Evolutionary conservation across 78 protist species (phyloP), one percentile per base, ranked within the genome.

Genomic region (Mantamonas sphyraenae): DNA sequence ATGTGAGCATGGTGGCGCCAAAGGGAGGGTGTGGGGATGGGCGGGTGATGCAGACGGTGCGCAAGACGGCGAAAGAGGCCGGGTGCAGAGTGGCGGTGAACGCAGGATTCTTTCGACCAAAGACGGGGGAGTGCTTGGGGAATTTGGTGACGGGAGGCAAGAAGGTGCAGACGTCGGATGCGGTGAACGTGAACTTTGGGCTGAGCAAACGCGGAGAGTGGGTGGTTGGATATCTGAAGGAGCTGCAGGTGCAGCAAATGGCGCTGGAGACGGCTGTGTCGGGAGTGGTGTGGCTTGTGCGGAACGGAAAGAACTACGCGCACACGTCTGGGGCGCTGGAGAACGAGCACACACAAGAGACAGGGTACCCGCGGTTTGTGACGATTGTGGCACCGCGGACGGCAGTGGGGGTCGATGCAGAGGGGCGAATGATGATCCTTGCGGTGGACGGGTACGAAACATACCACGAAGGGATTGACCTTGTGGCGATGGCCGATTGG

Each of bases 41-140:
- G n/a, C n/a, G n/a, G n/a, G n/a, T n/a, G n/a, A n/a, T n/a, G n/a
- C n/a, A n/a, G n/a, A n/a, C n/a, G n/a, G n/a, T n/a, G n/a, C n/a
- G n/a, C n/a, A n/a, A n/a, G n/a, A n/a, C n/a, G n/a, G n/a, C n/a
- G 5, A 33, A 28, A 4, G 4, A 12, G 28, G 50, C 34, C n/a
- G 57, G 30, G 39, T 76, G 80, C 30, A 17, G 22, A 7, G 51
- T 42, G 19, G 80, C 72, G 24, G 57, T 64, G 31, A 76, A 76
- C 58, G 80, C 58, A 3, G 80, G 80, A 17, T 76, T 67, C 37
- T 76, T 69, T 63, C n/a, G 7, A 61, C 19, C 51, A 19, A 40
- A 40, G n/a, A 40, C 2, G 38, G 34, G 31, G 10, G 24, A 5
- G 35, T 76, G 80, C 59, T 28, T 66, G 34, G 80, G 80, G 47